Evolutionary conservation across 192 early-diverging fungal genomes (phyloP), one percentile per base, ranked within the genome.

Genomic region (Coemansia sp.): DNA sequence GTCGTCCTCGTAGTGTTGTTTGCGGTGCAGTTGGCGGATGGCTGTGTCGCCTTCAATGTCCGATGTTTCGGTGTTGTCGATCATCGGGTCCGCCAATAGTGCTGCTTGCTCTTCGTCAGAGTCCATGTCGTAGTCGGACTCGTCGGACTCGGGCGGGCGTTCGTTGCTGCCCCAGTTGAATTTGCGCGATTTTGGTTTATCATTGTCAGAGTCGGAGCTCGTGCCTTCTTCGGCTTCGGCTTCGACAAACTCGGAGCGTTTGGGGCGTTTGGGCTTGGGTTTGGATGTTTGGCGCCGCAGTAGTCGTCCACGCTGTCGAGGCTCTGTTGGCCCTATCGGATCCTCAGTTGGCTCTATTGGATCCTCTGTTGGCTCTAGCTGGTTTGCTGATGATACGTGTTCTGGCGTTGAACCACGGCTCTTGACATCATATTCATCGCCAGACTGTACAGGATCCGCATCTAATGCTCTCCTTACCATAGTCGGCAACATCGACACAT

Each of bases 211-310:
- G 19, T 76, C 76, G 3, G 69, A 70, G 64, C 73, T 75, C 38
- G 69, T 66, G 54, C 74, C 75, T 14, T 73, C 73, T 35, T 83
- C 76, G 0, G 82, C 82, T 43, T 83, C 82, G 50, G 70, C 75
- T 19, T 75, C 82, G 1, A 83, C 57, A 68, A 83, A 83, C 48
- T 75, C 76, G 4, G 82, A 74, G 12, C 64, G 68, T 50, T 50
- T 57, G 35, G 45, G 37, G 12, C 61, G 60, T 54, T 38, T 62
- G 48, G 57, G 13, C 24, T 54, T 29, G 54, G 20, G 20, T 1
- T 9, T 22, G 2, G 38, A 14, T n/a, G 41, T n/a, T 43, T 27
- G 35, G 22, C 59, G 59, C 35, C 47, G 29, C 27, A 72, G n/a
- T 1, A 66, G 52, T 18, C 54, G 64, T 1, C 63, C 63, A 13